Evolutionary conservation across 306 rosid genomes (phyloP).

Genomic region (Ormosia emarginata): DNA sequence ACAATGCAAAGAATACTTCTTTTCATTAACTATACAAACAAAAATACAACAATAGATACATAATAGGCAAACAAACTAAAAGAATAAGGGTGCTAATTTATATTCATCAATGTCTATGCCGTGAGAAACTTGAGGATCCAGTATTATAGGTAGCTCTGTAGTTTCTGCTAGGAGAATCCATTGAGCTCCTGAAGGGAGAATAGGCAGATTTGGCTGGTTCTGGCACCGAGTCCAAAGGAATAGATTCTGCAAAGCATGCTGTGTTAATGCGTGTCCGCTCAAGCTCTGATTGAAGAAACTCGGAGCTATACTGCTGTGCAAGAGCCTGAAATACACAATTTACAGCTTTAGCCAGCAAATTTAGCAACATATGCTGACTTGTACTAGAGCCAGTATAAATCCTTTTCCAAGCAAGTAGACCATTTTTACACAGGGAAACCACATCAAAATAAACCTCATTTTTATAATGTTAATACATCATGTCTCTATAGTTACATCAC

Average conservation of each 20-base stretch:
- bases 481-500: not conserved
- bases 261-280: constrained; percentile 96
- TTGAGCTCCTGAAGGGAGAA: constrained; percentile 57
- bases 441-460: constrained; percentile 2
- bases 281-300: constrained; percentile 81
- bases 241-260: constrained; percentile 82
- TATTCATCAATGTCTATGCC: constrained; percentile 63
- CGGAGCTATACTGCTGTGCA: constrained; percentile 90
- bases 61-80: constrained; percentile 31
- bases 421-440: not conserved
- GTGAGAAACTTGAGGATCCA: constrained; percentile 65
- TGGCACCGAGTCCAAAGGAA: constrained; percentile 71
- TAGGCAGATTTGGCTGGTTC: constrained; percentile 75
- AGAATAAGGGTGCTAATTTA: constrained; percentile 26
- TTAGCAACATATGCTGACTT: not conserved
- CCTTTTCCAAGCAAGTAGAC: not conserved
- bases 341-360: constrained; percentile 15
- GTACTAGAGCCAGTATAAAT: not conserved
- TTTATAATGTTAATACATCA: not conserved
- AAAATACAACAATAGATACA: constrained; percentile 42
- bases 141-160: constrained; percentile 47
- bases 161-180: constrained; percentile 63
- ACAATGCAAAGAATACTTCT: constrained; percentile 28
- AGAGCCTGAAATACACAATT: constrained; percentile 56
- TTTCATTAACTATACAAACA: constrained; percentile 34